Evolutionary conservation across 176 grass and related monocot species (phyloP).

Genomic region (Saccharum spontaneum): DNA sequence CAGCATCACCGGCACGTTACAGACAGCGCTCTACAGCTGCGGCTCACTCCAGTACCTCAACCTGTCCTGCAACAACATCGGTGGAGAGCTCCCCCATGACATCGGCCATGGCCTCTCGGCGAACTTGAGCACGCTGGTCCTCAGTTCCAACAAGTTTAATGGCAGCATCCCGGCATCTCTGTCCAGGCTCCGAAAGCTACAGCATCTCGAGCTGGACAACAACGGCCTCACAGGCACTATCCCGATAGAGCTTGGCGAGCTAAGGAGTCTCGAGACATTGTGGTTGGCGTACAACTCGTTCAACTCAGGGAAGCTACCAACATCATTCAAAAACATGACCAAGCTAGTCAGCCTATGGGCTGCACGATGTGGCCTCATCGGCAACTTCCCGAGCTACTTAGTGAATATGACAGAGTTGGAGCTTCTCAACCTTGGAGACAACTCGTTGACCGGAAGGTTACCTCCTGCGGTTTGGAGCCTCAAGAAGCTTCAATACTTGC

Average conservation of each 20-base stretch:
- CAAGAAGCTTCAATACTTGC: conserved; percentile 28
- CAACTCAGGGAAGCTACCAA: not conserved
- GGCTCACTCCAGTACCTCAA: conserved; percentile 21
- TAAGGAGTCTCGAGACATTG: not conserved
- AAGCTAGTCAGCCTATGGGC: conserved; percentile 14
- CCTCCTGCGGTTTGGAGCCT: conserved; percentile 45
- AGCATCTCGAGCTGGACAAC: accelerated
- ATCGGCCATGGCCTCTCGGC: conserved; percentile 20
- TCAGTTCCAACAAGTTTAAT: not conserved
- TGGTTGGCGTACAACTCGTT: not conserved
- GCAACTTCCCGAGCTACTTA: conserved; percentile 42
- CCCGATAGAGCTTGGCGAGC: not conserved
- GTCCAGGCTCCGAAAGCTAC: not conserved
- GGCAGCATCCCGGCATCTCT: not conserved
- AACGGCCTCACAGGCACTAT: not conserved
- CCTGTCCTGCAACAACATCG: conserved; percentile 40
- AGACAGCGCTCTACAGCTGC: conserved; percentile 35
- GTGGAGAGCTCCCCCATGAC: conserved; percentile 41
- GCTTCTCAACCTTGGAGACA: accelerated
- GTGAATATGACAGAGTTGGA: not conserved
- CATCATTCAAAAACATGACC: conserved; percentile 46
- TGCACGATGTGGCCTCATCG: conserved; percentile 13
- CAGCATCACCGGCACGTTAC: conserved; percentile 8
- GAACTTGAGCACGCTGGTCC: not conserved
- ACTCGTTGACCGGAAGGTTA: not conserved